Evolutionary conservation across 352 stramenopile species (phyloP).

Genomic region (Globisporangium recalcitrans): DNA sequence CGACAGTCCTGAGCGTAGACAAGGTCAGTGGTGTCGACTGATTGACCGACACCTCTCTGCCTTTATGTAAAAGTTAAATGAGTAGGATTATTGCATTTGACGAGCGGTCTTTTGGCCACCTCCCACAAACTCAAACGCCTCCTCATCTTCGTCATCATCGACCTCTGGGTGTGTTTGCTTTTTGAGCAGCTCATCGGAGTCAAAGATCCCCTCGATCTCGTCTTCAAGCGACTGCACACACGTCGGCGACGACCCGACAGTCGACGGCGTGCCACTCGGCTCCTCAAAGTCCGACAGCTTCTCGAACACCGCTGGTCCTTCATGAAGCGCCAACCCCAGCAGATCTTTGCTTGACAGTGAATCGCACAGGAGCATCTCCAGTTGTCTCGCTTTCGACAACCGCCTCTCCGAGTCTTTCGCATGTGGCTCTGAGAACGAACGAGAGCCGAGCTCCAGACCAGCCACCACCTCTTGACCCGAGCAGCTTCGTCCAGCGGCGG

Average conservation of each 20-base stretch:
- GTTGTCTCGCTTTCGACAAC: neutral
- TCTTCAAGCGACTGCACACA: constrained; percentile 11
- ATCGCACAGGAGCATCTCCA: constrained; percentile 4
- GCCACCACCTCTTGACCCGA: neutral
- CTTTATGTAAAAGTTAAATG: neutral
- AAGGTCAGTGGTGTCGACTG: neutral
- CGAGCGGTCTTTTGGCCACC: neutral
- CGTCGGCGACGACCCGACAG: constrained; percentile 10
- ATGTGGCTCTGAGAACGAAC: neutral
- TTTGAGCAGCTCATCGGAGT: neutral
- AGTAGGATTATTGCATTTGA: neutral
- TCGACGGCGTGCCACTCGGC: constrained; percentile 9
- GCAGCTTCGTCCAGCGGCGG: neutral
- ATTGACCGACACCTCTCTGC: neutral
- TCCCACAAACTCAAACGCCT: neutral
- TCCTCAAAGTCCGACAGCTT: neutral
- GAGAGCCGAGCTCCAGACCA: neutral
- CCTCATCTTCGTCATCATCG: neutral
- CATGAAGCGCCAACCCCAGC: neutral
- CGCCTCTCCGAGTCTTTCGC: neutral
- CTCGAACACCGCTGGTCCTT: neutral
- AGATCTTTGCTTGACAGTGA: neutral
- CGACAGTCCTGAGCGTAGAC: neutral
- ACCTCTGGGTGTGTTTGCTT: neutral
- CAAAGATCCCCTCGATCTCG: constrained; percentile 4